phyloP scores from a whole-genome alignment of 148 eudicot species.

The Polygonum maritimum region DNA sequence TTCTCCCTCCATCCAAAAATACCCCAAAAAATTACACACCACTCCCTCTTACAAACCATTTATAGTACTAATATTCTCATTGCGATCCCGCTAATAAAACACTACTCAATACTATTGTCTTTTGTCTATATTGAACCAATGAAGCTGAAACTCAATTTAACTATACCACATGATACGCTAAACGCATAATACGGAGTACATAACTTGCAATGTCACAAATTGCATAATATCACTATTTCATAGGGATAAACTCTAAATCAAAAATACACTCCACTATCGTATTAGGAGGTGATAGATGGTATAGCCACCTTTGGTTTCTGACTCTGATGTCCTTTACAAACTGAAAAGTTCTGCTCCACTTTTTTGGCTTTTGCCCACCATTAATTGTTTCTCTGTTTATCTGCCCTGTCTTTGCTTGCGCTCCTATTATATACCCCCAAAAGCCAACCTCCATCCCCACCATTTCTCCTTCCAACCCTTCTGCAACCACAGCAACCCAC shows the following conservation, averaged over 20 bases:
- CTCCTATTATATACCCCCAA: not conserved
- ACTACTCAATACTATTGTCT: no score
- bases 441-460: not conserved
- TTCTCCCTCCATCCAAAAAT: no score
- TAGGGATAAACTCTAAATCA: not conserved
- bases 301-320: conserved; percentile 1
- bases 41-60: not conserved
- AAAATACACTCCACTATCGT: not conserved
- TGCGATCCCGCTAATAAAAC: no score
- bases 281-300: not conserved
- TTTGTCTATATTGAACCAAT: no score
- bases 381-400: not conserved
- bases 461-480: not conserved
- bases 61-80: not conserved
- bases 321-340: not conserved
- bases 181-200: no score
- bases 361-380: not conserved
- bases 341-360: not conserved
- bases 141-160: no score
- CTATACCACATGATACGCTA: no score
- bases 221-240: not conserved
- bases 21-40: not conserved
- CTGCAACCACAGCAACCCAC: not conserved
- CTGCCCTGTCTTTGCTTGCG: not conserved
- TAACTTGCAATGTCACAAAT: no score